Base-by-base conservation (phyloP, 1,284 basidiomycete species). In the Athelia psychrophila region DNA sequence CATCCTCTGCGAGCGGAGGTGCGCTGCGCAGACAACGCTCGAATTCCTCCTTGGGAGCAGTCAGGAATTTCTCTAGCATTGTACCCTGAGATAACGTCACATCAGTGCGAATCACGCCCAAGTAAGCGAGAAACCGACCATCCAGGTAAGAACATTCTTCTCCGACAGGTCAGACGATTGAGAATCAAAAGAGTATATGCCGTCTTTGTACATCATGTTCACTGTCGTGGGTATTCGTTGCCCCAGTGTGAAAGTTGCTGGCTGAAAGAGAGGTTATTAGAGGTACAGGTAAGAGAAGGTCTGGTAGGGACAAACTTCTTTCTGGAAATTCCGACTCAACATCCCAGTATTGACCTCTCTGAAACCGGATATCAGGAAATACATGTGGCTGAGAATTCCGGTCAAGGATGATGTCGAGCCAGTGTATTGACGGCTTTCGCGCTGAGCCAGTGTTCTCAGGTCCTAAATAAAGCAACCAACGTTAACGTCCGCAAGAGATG, bases 331-430 rank as follows among this genome's bases (percentile, higher is more conserved):
- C 8, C 68, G 63, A 56, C 84, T 88, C 22, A 94, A 64, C 4
- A 69, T 71, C 2, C 73, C 70, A 1, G 78, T 78, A 60, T 93
- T 81, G 15, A 91, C 76, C 0, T 69, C 68, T 58, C 81, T 86
- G 56, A 86, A 79, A 0, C 77, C 78, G 24, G 84, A 85, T 27
- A 95, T 73, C 2, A 93, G 75, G 64, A 94, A 94, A 67, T 98
- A 98, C 38, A 95, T 85, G 52, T 98, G 95, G 48, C 83, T 81
- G 35, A 98, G 75, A 54, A 95, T 81, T 30, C 88, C 84, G 0
- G 92, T 90, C 54, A 97, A 72, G 10, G 93, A 95, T n/a, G 93
- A 96, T 0, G 96, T 99, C 9, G 92, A 95, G 1, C 96, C 96
- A 16, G 83, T 82, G 65, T 91, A 98, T 36, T 65, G 75, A 42